Evolutionary conservation across 768 basidiomycete species (phyloP).

Genomic region (Lactifluus rugatus): DNA sequence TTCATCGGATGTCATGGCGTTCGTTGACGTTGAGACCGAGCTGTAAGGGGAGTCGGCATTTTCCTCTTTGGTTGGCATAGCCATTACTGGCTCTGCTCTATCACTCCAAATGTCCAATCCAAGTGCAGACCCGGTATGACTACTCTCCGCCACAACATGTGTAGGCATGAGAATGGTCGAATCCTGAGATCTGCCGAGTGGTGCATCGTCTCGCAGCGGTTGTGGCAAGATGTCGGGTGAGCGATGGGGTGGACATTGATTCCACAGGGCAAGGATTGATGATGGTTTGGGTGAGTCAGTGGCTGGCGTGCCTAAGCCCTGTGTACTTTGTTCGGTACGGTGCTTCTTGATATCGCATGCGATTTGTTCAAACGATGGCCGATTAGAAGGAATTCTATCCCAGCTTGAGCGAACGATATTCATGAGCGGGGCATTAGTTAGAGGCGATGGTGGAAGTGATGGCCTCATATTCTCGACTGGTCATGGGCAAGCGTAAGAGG

Average conservation of each 20-base stretch:
- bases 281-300: slow-evolving; percentile 27
- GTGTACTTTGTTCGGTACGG: slow-evolving; percentile 31
- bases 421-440: slow-evolving; percentile 29
- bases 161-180: background rate
- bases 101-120: background rate
- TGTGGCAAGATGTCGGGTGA: slow-evolving; percentile 25
- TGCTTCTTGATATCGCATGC: slow-evolving; percentile 37
- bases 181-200: too few relatives aligned
- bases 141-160: background rate
- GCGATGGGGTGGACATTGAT: slow-evolving; percentile 15
- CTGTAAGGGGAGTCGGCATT: background rate
- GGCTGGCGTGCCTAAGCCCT: slow-evolving; percentile 12
- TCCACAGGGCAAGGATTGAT: slow-evolving; percentile 21
- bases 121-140: background rate
- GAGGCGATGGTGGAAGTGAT: slow-evolving; percentile 32
- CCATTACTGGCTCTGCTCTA: background rate
- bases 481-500: slow-evolving; percentile 12
- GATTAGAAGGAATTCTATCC: slow-evolving; percentile 39
- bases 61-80: background rate
- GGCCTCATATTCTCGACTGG: slow-evolving; percentile 22
- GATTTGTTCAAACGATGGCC: slow-evolving; percentile 45
- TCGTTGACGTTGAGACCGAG: background rate
- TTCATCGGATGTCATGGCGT: slow-evolving; percentile 3
- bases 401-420: slow-evolving; percentile 48
- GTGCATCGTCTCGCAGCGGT: slow-evolving; percentile 11